Evolutionary conservation across 176 grass and related monocot genomes (phyloP), one percentile per base, ranked within the genome.

Genomic region (Musa beccarii): DNA sequence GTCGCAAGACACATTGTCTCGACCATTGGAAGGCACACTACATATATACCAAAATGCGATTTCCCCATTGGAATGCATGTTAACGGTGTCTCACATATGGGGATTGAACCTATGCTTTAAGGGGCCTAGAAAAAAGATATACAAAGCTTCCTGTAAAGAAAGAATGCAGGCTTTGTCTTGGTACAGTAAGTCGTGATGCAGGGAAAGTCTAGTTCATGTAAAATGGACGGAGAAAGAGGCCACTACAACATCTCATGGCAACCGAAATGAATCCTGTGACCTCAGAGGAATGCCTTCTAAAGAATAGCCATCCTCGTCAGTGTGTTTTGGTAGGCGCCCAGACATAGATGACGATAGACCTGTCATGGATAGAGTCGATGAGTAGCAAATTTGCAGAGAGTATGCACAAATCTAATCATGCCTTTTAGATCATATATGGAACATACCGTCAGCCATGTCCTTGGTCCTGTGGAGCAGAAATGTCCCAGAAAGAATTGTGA

Each of bases 401-500:
- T n/a, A n/a, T n/a, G n/a, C n/a, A n/a, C n/a, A 68, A 66, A 17
- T 49, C n/a, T 0, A 67, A 83, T 79, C 29, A 6, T 26, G 28
- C 66, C 2, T 19, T 79, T 14, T 16, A 1, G 12, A 61, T 65
- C 53, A 7, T 16, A 21, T 8, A 80, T 59, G 66, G 57, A 43
- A 62, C 76, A 34, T 73, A 79, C 88, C 90, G 28, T 89, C 77
- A 65, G 82, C 52, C 90, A 93, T 93, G 79, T 87, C 90, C 49
- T 93, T 89, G 56, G 87, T 89, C 82, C 87, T 89, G 72, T 93
- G 90, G 65, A 93, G 90, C 2, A 93, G 83, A 81, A 93, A 93
- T 2, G 87, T 89, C n/a, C 90, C 90, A 34, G 87, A 87, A 76
- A 93, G 83, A 75, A 93, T 93, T 0, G 90, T 93, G 49, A 93